These are phyloP conservation scores for Hondaea fermentalgiana DNA, from an alignment of 108 stramenopile species.

Conservation along the genomic window DNA sequence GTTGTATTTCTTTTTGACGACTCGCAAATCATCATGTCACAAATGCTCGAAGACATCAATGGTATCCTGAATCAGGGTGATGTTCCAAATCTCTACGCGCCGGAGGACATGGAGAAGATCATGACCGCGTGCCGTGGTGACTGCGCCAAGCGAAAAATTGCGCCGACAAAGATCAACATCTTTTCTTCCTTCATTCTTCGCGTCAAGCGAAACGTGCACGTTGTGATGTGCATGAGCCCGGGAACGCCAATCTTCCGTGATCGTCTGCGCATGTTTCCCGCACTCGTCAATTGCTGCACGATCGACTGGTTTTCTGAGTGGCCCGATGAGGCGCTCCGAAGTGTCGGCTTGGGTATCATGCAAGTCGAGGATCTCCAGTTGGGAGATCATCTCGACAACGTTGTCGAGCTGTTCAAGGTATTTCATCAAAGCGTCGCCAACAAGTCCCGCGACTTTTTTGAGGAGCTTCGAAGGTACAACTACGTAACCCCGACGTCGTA, in stretches of 20 bases:
- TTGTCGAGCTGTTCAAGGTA: conserved; percentile 56
- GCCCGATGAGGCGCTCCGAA: conserved; percentile 57
- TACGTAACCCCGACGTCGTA: conserved; percentile 60
- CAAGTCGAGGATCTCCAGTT: conserved; percentile 32
- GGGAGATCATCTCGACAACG: conserved; percentile 27
- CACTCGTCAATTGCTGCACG: conserved; percentile 44
- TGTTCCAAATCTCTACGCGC: conserved; percentile 48
- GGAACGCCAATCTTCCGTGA: conserved; percentile 54
- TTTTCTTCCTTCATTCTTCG: conserved; percentile 50
- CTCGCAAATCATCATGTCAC: conserved; percentile 53
- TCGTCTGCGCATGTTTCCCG: conserved; percentile 53
- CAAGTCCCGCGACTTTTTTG: conserved; percentile 40
- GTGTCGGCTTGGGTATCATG: conserved; percentile 46
- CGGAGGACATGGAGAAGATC: conserved; percentile 55
- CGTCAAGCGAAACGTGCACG: conserved; percentile 51
- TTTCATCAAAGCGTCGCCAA: conserved; percentile 45
- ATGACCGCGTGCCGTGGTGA: conserved; percentile 38
- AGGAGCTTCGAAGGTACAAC: conserved; percentile 43
- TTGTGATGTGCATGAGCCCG: conserved; percentile 58
- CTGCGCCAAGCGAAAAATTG: conserved; percentile 42
- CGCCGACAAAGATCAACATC: conserved; percentile 58
- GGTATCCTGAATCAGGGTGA: conserved; percentile 58
- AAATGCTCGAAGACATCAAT: conserved; percentile 63
- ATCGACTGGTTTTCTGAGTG: conserved; percentile 66
- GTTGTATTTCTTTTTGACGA: conserved; percentile 57